Conservation (phyloP, 768 basidiomycete species). For the Mycena chlorophos region DNA sequence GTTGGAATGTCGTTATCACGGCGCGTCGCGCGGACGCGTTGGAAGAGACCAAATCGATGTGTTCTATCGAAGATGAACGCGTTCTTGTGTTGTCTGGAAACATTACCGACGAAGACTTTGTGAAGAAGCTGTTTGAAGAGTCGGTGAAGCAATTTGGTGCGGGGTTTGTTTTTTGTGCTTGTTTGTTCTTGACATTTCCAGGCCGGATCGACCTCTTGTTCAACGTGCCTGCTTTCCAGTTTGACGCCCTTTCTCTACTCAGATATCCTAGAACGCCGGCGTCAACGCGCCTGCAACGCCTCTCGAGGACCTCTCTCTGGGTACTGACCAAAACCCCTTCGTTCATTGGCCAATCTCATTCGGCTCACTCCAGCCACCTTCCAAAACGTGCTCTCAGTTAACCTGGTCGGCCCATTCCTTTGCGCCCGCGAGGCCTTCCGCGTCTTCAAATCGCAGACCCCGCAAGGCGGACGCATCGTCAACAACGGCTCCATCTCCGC, state of each 20-base stretch:
- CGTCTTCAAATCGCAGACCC: slow-evolving; percentile 71
- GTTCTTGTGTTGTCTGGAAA: slow-evolving; percentile 60
- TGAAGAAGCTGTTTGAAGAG: slow-evolving; percentile 56
- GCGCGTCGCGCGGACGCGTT: slow-evolving; percentile 62
- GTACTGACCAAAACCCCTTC: not conserved
- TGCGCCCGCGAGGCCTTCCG: slow-evolving; percentile 76
- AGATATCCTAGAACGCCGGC: slow-evolving; percentile 68
- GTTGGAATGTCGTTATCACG: slow-evolving; percentile 68
- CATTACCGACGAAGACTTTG: slow-evolving; percentile 62
- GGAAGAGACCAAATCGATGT: slow-evolving; percentile 52
- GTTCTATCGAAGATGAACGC: slow-evolving; percentile 29
- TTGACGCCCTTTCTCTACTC: not conserved
- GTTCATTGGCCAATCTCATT: not conserved
- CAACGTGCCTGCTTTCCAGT: slow-evolving; percentile 50
- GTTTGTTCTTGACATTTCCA: slow-evolving; percentile 25
- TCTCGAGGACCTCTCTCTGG: slow-evolving; percentile 60
- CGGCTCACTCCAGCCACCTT: slow-evolving; percentile 44
- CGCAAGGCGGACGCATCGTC: slow-evolving; percentile 81
- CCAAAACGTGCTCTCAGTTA: slow-evolving; percentile 65
- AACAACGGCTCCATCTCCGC: slow-evolving; percentile 85
- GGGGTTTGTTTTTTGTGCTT: slow-evolving; percentile 11
- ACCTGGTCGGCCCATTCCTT: slow-evolving; percentile 71
- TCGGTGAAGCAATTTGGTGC: slow-evolving; percentile 59
- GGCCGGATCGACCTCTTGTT: slow-evolving; percentile 76
- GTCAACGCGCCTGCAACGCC: slow-evolving; percentile 47